Base-by-base conservation (phyloP, 1,284 basidiomycete species). In the Rhodotorula glutinis region DNA sequence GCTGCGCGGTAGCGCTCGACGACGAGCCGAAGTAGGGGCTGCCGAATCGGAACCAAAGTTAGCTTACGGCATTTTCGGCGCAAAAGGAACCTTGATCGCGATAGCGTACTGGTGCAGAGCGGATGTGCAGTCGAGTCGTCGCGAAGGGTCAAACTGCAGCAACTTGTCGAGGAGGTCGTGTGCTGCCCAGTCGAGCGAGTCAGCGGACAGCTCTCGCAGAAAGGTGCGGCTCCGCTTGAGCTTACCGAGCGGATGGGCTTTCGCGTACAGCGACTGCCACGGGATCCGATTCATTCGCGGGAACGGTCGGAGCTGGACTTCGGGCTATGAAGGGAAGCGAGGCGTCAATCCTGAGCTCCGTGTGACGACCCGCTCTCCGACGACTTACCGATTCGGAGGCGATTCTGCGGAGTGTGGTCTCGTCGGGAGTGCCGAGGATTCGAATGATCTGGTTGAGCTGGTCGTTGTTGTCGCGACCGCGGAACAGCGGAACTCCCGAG, bases 361-460 rank as follows among this genome's bases (percentile, higher is more conserved):
- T 5, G 33, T 5, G 33, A 38, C 33, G 33, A 38, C 11, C 7
- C 11, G 33, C 33, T 5, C 5, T 38, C 7, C 33, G 33, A 47
- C 60, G 33, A 82, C 89, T 68, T 74, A 94, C 94, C 59, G 92
- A 92, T 80, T 98, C 94, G 62, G 88, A 87, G 56, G 87, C 85
- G 77, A 98, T 93, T 78, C 95, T 91, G 74, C 89, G 85, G 66
- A 98, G 84, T 27, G 90, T 89, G 25, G 87, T 84, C 57, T 98
- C 93, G 69, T 91, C 89, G 1, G 96, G 96, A 0, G 96, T 98
- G 21, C 96, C 96, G 68, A 98, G 87, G 66, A 98, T 91, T 75
- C 94, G 87, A 86, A 99, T 92, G 77, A 99, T 99, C 77, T 97
- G 94, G 61, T 95, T 85, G 19, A 99, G 83, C 78, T 99, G 96